Conservation (phyloP, 2,329 filamentous ascomycete species). For the Colletotrichum graminicola region DNA sequence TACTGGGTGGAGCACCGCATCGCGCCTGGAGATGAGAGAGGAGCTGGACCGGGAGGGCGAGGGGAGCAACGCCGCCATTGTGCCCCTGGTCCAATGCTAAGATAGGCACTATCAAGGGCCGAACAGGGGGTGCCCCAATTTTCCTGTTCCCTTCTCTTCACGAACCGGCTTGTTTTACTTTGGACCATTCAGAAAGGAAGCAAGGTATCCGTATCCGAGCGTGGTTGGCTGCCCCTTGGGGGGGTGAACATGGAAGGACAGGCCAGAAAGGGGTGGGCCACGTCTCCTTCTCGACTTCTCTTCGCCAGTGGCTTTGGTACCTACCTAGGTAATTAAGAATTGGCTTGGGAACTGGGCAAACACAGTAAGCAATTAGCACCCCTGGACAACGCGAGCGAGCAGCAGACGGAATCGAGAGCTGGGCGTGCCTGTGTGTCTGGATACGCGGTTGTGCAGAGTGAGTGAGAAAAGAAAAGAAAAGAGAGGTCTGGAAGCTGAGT, state of each 20-base stretch:
- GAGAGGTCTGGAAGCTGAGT: conserved; percentile 11
- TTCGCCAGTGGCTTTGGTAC: conserved; percentile 26
- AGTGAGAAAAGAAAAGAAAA: conserved; percentile 4
- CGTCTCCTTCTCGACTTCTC: conserved; percentile 13
- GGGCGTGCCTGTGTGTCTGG: background rate
- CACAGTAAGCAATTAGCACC: conserved; percentile 15
- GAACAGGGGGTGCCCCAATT: conserved; percentile 29
- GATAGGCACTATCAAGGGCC: conserved; percentile 27
- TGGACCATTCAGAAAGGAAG: conserved; percentile 43
- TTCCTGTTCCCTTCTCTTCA: conserved; percentile 39
- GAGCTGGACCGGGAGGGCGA: conserved; percentile 36
- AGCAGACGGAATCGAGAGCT: conserved; percentile 24
- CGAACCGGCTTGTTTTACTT: conserved; percentile 44
- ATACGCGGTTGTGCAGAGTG: conserved; percentile 25
- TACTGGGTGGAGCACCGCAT: conserved; percentile 37
- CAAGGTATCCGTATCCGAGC: conserved; percentile 20
- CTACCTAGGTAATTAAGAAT: conserved; percentile 10
- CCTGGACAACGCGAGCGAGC: conserved; percentile 34
- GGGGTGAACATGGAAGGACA: conserved; percentile 32
- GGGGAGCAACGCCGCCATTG: conserved; percentile 36
- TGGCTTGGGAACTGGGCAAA: conserved; percentile 25
- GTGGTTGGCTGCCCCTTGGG: conserved; percentile 31
- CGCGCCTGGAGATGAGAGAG: conserved; percentile 41
- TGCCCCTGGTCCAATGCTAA: conserved; percentile 29
- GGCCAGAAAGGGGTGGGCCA: conserved; percentile 34